phyloP scores from a whole-genome alignment of 148 eudicot species.

The Beta vulgaris region DNA sequence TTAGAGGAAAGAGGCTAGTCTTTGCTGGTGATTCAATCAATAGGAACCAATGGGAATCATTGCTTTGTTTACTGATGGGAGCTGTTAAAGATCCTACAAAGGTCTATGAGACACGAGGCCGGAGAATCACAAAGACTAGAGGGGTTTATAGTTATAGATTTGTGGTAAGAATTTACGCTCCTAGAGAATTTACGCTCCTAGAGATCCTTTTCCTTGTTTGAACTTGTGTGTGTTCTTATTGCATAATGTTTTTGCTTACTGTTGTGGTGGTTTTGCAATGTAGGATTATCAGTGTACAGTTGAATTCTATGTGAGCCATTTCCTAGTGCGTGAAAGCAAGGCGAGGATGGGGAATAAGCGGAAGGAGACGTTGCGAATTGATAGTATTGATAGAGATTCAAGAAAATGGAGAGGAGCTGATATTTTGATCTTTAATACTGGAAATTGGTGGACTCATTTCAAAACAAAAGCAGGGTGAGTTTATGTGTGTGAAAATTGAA shows the following conservation, averaged over 20 bases:
- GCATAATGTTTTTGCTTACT: slow-evolving; percentile 9
- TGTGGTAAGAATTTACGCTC: slow-evolving; percentile 48
- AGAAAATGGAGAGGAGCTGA: slow-evolving; percentile 95
- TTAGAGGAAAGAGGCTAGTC: slow-evolving; percentile 85
- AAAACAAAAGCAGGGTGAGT: slow-evolving; percentile 90
- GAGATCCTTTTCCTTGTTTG: background rate
- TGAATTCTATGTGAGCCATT: slow-evolving; percentile 84
- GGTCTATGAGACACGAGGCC: slow-evolving; percentile 78
- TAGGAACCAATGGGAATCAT: slow-evolving; percentile 95
- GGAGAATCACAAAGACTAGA: slow-evolving; percentile 73
- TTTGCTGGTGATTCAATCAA: slow-evolving; percentile 93
- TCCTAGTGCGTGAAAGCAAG: slow-evolving; percentile 82
- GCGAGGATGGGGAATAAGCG: slow-evolving; percentile 79
- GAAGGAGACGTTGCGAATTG: slow-evolving; percentile 73
- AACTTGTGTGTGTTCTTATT: background rate
- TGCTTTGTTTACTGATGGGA: slow-evolving; percentile 80
- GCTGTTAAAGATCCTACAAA: slow-evolving; percentile 75
- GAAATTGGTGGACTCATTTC: slow-evolving; percentile 94
- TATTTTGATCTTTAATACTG: slow-evolving; percentile 88
- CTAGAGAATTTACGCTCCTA: background rate
- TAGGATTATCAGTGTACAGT: slow-evolving; percentile 91
- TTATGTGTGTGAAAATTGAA: slow-evolving; percentile 12
- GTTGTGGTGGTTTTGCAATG: slow-evolving; percentile 22
- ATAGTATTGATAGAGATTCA: slow-evolving; percentile 73
- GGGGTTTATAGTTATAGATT: slow-evolving; percentile 79